Conservation (phyloP, 306 rosid genomes). For the Dryas octopetala region DNA sequence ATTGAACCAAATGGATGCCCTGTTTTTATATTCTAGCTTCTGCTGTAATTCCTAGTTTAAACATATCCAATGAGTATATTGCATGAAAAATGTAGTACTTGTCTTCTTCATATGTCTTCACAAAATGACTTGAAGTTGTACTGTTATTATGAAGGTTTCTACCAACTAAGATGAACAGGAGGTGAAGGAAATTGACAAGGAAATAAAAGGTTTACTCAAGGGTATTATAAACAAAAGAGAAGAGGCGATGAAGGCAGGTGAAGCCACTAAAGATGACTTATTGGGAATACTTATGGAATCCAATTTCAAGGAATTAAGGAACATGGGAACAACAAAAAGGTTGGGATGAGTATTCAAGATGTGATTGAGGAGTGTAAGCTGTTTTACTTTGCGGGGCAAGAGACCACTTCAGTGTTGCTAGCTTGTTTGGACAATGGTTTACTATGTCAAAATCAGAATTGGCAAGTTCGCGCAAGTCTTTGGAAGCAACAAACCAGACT, state of each 20-base stretch:
- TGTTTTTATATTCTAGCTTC: too few species aligned
- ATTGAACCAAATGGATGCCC: too few species aligned
- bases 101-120: too few species aligned
- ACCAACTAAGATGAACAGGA: conserved; percentile 32
- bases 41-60: too few species aligned
- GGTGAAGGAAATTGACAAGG: conserved; percentile 32
- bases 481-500: conserved; percentile 32
- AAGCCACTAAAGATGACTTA: conserved; percentile 25
- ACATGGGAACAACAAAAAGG: conserved; percentile 25
- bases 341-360: conserved; percentile 46
- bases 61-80: too few species aligned
- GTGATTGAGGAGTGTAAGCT: conserved; percentile 47
- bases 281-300: conserved; percentile 47
- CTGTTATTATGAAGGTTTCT: conserved; percentile 27
- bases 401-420: conserved; percentile 42
- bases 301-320: conserved; percentile 26
- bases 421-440: conserved; percentile 50
- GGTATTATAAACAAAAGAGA: conserved; percentile 36
- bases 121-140: too few species aligned
- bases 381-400: conserved; percentile 53
- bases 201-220: conserved; percentile 17
- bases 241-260: conserved; percentile 13
- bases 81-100: too few species aligned
- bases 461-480: conserved; percentile 58
- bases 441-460: conserved; percentile 29